Evolutionary conservation across 768 basidiomycete genomes (phyloP).

Genomic region (Harrya chromipes): DNA sequence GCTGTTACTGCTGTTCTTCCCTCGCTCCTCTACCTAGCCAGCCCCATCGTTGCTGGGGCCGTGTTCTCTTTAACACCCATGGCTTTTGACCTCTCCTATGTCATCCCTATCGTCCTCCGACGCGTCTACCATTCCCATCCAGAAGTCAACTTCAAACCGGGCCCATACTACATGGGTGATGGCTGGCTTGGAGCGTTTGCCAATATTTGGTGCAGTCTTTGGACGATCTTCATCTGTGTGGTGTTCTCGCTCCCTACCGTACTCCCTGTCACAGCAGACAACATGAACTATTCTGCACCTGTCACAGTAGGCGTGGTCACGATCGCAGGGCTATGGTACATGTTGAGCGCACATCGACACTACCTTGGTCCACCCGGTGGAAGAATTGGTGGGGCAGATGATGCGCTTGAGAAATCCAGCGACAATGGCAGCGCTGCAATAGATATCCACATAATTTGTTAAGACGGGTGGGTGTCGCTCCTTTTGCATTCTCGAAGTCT

Average conservation of each 20-base stretch:
- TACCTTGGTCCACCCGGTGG: slow-evolving; percentile 47
- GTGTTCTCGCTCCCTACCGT: slow-evolving; percentile 51
- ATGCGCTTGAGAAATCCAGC: not conserved
- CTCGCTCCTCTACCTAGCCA: slow-evolving; percentile 49
- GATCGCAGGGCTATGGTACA: slow-evolving; percentile 47
- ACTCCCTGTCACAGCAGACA: slow-evolving; percentile 44
- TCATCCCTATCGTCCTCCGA: slow-evolving; percentile 54
- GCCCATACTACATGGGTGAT: slow-evolving; percentile 59
- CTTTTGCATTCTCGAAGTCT: no score
- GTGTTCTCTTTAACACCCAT: slow-evolving; percentile 55
- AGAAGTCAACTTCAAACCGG: slow-evolving; percentile 47
- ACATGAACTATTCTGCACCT: slow-evolving; percentile 52
- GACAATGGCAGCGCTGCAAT: not conserved
- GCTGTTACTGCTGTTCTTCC: slow-evolving; percentile 44
- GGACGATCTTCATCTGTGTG: slow-evolving; percentile 45
- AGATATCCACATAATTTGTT: no score
- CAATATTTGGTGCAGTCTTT: slow-evolving; percentile 45
- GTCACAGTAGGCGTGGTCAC: slow-evolving; percentile 22
- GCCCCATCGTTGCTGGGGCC: slow-evolving; percentile 50
- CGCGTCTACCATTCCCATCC: slow-evolving; percentile 46
- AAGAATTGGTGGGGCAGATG: not conserved
- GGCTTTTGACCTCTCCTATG: slow-evolving; percentile 51
- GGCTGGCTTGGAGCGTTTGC: slow-evolving; percentile 43
- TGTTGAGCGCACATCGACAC: slow-evolving; percentile 48
- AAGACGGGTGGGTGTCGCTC: no score